Evolutionary conservation across 495 filamentous ascomycete species (phyloP), one percentile per base, ranked within the genome.

Genomic region (Aspergillus coremiiformis): DNA sequence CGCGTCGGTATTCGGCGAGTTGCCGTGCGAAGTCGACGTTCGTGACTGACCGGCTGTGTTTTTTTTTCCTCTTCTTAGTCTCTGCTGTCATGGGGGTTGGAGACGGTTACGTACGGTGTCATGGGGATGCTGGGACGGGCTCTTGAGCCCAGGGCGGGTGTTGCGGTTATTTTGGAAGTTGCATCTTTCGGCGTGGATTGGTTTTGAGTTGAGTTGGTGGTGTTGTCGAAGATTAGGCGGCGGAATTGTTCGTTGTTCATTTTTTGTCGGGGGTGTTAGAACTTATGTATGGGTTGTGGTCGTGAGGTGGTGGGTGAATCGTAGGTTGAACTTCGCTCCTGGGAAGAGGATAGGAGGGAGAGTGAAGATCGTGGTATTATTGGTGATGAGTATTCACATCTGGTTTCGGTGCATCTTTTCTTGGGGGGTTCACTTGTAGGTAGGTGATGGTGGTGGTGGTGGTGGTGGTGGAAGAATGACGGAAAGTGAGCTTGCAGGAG

Each of bases 231-330:
- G 8, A 98, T 63, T n/a, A 98, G 81, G 49, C 86, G 84, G 44
- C 93, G 90, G 64, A 98, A 98, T 64, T 98, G 89, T 15, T 87
- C 79, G 79, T 97, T 96, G 66, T 98, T 95, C 93, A 98, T 98
- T 51, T 39, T 57, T 52, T 45, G 5, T n/a, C n/a, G n/a, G n/a
- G n/a, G n/a, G n/a, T n/a, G n/a, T n/a, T n/a, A 4, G 24, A 4
- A 4, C 9, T 27, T 27, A 9, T 4, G 24, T 27, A 27, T 27
- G 24, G 4, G 24, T 27, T 27, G 24, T 27, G 9, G 24, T 27
- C n/a, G n/a, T n/a, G n/a, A n/a, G n/a, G n/a, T n/a, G n/a, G n/a
- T n/a, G n/a, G n/a, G n/a, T n/a, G n/a, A n/a, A n/a, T n/a, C 9
- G 24, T 30, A 30, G 27, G 8, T 30, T 9, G 3, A 9, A 27